Conservation (phyloP, 352 stramenopile species). For the Globisporangium cylindrosporum region DNA sequence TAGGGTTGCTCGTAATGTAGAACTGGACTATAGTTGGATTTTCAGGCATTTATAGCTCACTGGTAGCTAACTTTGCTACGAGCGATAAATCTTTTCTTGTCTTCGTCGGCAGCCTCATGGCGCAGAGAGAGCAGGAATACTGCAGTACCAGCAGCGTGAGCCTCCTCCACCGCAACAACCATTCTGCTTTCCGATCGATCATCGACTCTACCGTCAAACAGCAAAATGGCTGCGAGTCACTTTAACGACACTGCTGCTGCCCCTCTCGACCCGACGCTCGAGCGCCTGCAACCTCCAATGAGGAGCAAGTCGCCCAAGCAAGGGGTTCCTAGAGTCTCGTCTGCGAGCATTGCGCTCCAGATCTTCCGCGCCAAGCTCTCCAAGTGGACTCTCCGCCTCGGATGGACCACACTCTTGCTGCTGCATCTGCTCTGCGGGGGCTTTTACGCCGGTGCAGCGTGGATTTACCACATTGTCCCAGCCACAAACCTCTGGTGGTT, state of each 20-base stretch:
- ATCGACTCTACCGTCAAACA: not conserved
- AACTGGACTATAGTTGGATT: too few species aligned
- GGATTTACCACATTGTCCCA: constrained; percentile 7
- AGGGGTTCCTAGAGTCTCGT: not conserved
- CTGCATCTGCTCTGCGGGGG: constrained; percentile 6
- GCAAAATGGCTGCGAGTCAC: not conserved
- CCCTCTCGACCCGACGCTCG: too few species aligned
- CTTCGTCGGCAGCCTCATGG: too few species aligned
- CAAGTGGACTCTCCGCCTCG: not conserved
- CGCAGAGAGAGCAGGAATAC: too few species aligned
- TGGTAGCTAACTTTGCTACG: too few species aligned
- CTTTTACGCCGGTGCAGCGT: constrained; percentile 8
- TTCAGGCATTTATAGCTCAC: too few species aligned
- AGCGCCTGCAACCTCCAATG: not conserved
- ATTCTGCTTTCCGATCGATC: not conserved
- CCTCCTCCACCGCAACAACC: too few species aligned
- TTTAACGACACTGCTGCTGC: not conserved
- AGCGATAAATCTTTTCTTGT: too few species aligned
- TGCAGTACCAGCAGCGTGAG: too few species aligned
- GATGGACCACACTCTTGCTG: constrained; percentile 10
- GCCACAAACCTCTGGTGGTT: constrained; percentile 8
- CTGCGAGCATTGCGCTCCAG: not conserved
- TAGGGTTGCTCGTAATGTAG: too few species aligned
- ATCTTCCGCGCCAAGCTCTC: constrained; percentile 12
- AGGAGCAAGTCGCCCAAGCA: not conserved